These are phyloP conservation scores for Daldinia grandis DNA, from an alignment of 495 filamentous ascomycete genomes.

Conservation along the genomic window DNA sequence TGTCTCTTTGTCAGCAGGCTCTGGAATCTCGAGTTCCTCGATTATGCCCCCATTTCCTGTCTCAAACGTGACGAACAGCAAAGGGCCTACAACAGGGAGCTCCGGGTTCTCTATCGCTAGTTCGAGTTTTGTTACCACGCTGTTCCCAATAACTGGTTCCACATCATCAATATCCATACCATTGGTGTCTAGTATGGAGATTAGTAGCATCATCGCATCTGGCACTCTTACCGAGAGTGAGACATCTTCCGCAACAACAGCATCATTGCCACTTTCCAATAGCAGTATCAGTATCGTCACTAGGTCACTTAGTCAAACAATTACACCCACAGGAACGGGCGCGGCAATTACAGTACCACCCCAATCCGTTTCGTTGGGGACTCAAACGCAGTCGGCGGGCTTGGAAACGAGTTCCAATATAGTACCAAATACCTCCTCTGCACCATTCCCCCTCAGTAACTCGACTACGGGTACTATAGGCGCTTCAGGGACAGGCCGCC, in stretches of 20 bases:
- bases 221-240: constrained; percentile 26
- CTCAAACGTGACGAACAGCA: constrained; percentile 20
- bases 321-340: constrained; percentile 5
- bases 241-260: constrained; percentile 12
- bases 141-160: constrained; percentile 15
- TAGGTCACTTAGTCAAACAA: not conserved
- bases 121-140: constrained; percentile 14
- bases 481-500: constrained; percentile 7
- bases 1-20: not conserved
- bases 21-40: not conserved
- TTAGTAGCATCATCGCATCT: constrained; percentile 35
- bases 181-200: constrained; percentile 25
- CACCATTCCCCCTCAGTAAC: constrained; percentile 37
- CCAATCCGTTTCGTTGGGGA: not conserved
- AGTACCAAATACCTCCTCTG: constrained; percentile 19
- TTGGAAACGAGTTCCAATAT: constrained; percentile 17
- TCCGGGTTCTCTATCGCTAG: constrained; percentile 10
- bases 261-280: constrained; percentile 28
- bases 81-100: constrained; percentile 8
- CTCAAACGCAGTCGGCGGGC: constrained; percentile 7
- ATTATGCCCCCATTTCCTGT: constrained; percentile 19
- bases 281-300: constrained; percentile 16
- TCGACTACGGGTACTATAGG: constrained; percentile 27
- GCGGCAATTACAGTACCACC: constrained; percentile 10
- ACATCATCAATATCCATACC: constrained; percentile 19